Evolutionary conservation across 2,329 filamentous ascomycete species (phyloP), one percentile per base, ranked within the genome.

Genomic region (Calonectria pseudoturangicola): DNA sequence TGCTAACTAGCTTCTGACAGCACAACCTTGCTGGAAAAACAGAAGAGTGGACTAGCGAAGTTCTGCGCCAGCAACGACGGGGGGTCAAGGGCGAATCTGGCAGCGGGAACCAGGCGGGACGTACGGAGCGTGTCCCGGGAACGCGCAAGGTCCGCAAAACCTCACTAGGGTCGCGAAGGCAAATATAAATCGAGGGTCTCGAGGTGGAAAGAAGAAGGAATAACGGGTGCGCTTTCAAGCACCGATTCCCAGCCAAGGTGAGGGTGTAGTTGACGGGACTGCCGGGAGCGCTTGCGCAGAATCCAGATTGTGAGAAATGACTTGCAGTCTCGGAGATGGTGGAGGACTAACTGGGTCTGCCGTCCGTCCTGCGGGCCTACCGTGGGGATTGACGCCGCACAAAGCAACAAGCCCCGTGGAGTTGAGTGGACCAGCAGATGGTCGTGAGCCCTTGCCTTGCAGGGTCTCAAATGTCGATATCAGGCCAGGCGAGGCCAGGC

Each of bases 271-370:
- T 45, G 41, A 72, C 62, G 76, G 77, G 71, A 77, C 60, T 65
- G 71, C 72, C 75, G 71, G 78, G 74, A 69, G 58, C 64, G 68
- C 66, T 48, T 56, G 51, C 39, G 39, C 39, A 36, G 50, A 67
- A 48, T 77, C 74, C 74, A 77, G 76, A 75, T 79, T 75, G 71
- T 64, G 63, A 74, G 68, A 70, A 62, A 75, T 71, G 62, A 71
- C 70, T 73, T 70, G 72, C 71, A 72, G 58, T 70, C 64, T 75
- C 76, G 76, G 77, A 79, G 74, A 77, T 77, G 74, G 75, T 76
- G 77, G 76, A 79, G 60, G 71, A 66, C 69, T 39, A 66, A 74
- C 77, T 77, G 75, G 75, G 73, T 71, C 65, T 74, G 47, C 62
- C 58, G 72, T 74, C 69, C 69, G 56, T 71, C 66, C 58, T 72